These are phyloP conservation scores for Gymnopilus dilepis DNA, from an alignment of 768 basidiomycete species.

Conservation along the genomic window DNA sequence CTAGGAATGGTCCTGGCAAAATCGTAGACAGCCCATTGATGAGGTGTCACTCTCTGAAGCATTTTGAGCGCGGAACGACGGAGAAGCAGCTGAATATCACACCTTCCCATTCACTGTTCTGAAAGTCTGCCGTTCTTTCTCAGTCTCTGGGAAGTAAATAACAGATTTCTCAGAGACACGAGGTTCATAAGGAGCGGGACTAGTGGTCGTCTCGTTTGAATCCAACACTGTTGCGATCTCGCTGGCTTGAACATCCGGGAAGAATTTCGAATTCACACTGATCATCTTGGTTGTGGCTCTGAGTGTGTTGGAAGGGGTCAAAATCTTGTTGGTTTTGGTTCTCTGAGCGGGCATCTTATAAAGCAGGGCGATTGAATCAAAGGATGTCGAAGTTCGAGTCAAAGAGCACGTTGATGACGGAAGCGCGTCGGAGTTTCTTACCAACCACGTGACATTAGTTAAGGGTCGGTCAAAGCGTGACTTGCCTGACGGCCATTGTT, in stretches of 20 bases:
- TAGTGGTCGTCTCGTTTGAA: not conserved
- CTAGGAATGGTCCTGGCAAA: constrained; percentile 50
- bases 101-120: constrained; percentile 44
- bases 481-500: not conserved
- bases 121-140: constrained; percentile 34
- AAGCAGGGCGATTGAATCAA: not conserved
- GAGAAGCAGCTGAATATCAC: not conserved
- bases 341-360: not conserved
- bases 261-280: constrained; percentile 2
- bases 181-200: not conserved
- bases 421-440: not conserved
- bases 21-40: constrained; percentile 70
- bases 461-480: constrained; percentile 11
- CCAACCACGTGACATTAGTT: not conserved
- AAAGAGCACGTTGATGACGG: not conserved
- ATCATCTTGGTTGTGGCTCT: not conserved
- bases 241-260: not conserved
- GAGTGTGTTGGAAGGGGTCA: not conserved
- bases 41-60: constrained; percentile 50
- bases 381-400: not conserved
- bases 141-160: not conserved
- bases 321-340: not conserved
- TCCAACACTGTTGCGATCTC: not conserved
- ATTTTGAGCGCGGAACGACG: not conserved
- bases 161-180: not conserved